A percentile compares a stretch with the other conserved stretches of the same genome.
Evolutionary conservation across 176 grass and related monocot species (phyloP).

Genomic region (Elaeis guineensis): DNA sequence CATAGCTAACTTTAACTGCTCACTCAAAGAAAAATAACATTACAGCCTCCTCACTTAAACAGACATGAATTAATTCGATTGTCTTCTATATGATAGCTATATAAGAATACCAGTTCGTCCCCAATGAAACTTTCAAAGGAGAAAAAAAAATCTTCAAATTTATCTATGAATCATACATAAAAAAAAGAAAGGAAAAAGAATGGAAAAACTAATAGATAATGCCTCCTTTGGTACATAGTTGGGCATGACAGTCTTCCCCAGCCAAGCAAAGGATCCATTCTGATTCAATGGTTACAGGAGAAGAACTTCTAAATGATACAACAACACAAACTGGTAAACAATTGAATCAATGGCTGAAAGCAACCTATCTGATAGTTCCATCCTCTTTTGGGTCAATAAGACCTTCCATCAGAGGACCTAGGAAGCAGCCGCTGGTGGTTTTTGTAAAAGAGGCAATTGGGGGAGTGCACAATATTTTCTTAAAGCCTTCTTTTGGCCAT

Average conservation of each 20-base stretch:
- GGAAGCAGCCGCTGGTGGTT: not conserved
- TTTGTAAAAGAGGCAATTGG: not conserved
- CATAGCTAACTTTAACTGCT: too few relatives aligned
- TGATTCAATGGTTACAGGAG: too few relatives aligned
- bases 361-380: too few relatives aligned
- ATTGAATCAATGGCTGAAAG: too few relatives aligned
- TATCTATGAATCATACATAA: conserved; percentile 9
- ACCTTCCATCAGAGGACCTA: not conserved
- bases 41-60: not conserved
- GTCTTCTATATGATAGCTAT: not conserved
- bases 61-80: not conserved
- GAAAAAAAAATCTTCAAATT: conserved; percentile 4
- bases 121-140: not conserved
- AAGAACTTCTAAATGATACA: too few relatives aligned
- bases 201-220: not conserved
- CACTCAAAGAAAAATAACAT: too few relatives aligned
- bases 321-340: too few relatives aligned
- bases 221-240: too few relatives aligned
- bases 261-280: too few relatives aligned
- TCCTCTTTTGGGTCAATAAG: too few relatives aligned
- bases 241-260: too few relatives aligned
- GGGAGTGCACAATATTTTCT: not conserved
- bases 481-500: not conserved
- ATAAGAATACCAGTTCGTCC: not conserved
- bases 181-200: conserved; percentile 3